These are phyloP conservation scores for Magnolia changhungtana DNA, from an alignment of 164 flowering plant genomes.

Conservation along the genomic window DNA sequence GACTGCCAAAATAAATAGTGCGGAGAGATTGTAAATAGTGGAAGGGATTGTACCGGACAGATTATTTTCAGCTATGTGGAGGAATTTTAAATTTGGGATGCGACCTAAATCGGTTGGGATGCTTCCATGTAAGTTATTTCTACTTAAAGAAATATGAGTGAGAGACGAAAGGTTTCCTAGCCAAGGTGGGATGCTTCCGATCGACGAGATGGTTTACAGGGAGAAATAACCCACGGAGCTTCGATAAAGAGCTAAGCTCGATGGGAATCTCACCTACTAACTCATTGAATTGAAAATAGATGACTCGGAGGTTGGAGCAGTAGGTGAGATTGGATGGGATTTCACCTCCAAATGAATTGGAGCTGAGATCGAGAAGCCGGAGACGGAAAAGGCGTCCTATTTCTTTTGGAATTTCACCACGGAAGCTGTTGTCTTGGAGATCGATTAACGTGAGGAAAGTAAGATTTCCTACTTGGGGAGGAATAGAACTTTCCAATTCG, in stretches of 20 bases:
- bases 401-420: constrained; percentile 8
- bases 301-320: background rate
- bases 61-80: background rate
- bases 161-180: constrained; percentile 14
- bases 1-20: background rate
- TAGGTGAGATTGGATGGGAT: constrained; percentile 1
- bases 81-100: background rate
- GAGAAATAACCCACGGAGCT: background rate
- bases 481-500: constrained; percentile 4
- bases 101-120: constrained; percentile 1
- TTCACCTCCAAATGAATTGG: background rate
- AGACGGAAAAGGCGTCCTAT: constrained; percentile 6
- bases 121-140: background rate
- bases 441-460: constrained; percentile 1
- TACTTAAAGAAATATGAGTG: background rate
- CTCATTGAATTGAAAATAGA: background rate
- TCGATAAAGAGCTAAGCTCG: constrained; percentile 2
- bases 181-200: constrained; percentile 6
- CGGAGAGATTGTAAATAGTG: constrained; percentile 10
- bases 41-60: constrained; percentile 10
- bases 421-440: background rate
- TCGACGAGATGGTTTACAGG: background rate
- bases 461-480: constrained; percentile 8
- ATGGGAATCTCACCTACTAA: constrained; percentile 7
- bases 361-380: background rate